These are phyloP conservation scores for Aspergillus pseudotamarii DNA, from an alignment of 2,329 filamentous ascomycete species.

Conservation along the genomic window DNA sequence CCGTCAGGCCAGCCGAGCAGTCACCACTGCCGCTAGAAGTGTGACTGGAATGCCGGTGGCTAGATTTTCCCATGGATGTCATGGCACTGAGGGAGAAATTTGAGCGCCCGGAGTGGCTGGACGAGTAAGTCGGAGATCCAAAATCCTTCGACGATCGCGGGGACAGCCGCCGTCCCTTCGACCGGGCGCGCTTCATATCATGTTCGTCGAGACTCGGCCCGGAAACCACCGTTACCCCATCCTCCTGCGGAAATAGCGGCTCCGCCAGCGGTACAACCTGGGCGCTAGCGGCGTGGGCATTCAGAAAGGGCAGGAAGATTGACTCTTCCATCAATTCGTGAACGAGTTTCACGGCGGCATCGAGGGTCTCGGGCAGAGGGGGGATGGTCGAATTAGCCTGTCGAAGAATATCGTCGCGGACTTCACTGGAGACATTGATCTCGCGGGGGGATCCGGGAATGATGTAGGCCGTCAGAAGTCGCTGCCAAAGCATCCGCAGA, in stretches of 20 bases:
- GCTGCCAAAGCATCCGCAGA: conserved; percentile 80
- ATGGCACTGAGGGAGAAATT: conserved; percentile 35
- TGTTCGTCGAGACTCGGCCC: conserved; percentile 34
- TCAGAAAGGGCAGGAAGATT: conserved; percentile 87
- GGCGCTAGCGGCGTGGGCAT: conserved; percentile 59
- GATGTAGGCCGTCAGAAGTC: conserved; percentile 88
- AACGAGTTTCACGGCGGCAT: conserved; percentile 82
- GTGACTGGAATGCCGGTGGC: conserved; percentile 39
- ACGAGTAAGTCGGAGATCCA: conserved; percentile 28
- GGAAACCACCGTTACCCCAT: conserved; percentile 36
- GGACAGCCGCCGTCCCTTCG: conserved; percentile 33
- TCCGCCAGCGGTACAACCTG: conserved; percentile 50
- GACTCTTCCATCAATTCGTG: conserved; percentile 98
- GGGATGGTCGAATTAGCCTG: conserved; percentile 60
- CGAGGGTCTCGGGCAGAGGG: conserved; percentile 76
- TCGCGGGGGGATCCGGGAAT: conserved; percentile 80
- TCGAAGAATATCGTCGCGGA: conserved; percentile 77
- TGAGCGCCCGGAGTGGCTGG: conserved; percentile 30
- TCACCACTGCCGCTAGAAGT: conserved; percentile 42
- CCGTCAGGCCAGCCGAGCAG: conserved; percentile 44
- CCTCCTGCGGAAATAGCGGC: conserved; percentile 43
- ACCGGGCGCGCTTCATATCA: conserved; percentile 29
- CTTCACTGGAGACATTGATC: conserved; percentile 84
- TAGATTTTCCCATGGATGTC: conserved; percentile 37
- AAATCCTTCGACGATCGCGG: conserved; percentile 38